Evolutionary conservation across 768 basidiomycete species (phyloP), one percentile per base, ranked within the genome.

Genomic region (Dacryopinax primogenitus): DNA sequence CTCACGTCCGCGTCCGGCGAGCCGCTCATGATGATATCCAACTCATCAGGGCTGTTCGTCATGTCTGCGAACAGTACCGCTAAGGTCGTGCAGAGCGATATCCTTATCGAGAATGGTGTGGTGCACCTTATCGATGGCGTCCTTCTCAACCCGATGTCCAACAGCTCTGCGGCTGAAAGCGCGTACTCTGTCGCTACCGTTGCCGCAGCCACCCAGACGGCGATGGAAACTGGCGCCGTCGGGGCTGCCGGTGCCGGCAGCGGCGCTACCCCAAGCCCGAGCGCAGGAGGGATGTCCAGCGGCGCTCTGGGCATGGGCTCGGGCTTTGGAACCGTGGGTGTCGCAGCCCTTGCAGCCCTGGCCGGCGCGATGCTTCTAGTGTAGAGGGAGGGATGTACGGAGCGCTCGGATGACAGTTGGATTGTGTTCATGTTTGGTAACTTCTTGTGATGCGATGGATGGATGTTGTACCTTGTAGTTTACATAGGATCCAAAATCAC

Each of bases 101-200:
- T 86, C 3, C 75, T 89, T 68, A 72, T 82, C 28, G 71, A 78
- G 18, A 89, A 90, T 67, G 88, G 87, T 51, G 88, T 89, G 41
- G 72, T 86, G 9, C 86, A 90, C 71, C 72, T 85, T 41, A 79
- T 86, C 66, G 77, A 85, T 68, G 69, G 74, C 18, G 82, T 85
- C 11, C 76, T 87, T 33, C 41, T 82, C 16, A 79, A 83, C 71
- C 75, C 77, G 2, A 71, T 77, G 6, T 68, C 66, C 1, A 73
- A 86, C 70, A 47, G 76, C 9, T 68, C 68, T 3, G 79, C 78
- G 0, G 86, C 80, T n/a, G 78, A 82, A 1, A 80, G 82, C 3
- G 78, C 72, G 2, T 65, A 69, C 33, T 79, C 80, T 3, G 75
- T 74, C 2, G 69, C 74, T 33, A 70, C 74, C 6, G 68, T 73